Evolutionary conservation across 1,284 basidiomycete genomes (phyloP).

Genomic region (Fistulinella cinereoalba): DNA sequence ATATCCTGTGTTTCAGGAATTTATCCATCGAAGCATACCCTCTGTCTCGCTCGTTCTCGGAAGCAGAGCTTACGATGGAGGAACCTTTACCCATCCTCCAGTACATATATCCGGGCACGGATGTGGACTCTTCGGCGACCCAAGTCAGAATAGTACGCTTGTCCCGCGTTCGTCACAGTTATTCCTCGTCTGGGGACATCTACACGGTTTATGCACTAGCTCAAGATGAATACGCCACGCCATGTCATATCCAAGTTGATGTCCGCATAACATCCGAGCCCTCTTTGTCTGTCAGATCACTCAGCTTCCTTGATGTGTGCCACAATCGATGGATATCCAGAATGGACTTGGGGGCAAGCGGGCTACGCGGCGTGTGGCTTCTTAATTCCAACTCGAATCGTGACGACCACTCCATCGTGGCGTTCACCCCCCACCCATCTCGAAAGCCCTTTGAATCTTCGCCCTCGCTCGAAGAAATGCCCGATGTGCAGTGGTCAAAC

Average conservation of each 20-base stretch:
- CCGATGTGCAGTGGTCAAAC: neutral
- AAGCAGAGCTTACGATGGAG: neutral
- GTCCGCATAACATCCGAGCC: slow-evolving; percentile 19
- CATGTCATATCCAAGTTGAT: slow-evolving; percentile 39
- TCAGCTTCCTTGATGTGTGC: slow-evolving; percentile 27
- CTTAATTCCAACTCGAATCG: slow-evolving; percentile 38
- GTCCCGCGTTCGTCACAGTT: slow-evolving; percentile 25
- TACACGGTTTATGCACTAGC: slow-evolving; percentile 40
- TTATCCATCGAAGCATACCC: slow-evolving; percentile 49
- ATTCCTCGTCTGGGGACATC: slow-evolving; percentile 5
- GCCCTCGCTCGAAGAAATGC: neutral
- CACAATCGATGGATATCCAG: slow-evolving; percentile 27
- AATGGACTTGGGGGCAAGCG: slow-evolving; percentile 41
- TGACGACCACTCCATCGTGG: slow-evolving; percentile 14
- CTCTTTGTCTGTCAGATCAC: slow-evolving; percentile 28
- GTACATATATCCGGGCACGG: slow-evolving; percentile 25
- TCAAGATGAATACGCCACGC: slow-evolving; percentile 46
- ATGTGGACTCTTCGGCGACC: too few species aligned
- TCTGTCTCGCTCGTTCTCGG: slow-evolving; percentile 8
- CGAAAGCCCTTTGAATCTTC: neutral
- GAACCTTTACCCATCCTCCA: slow-evolving; percentile 19
- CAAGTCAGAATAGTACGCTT: slow-evolving; percentile 32
- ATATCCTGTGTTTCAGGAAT: slow-evolving; percentile 47
- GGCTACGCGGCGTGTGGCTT: slow-evolving; percentile 46
- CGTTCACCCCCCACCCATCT: slow-evolving; percentile 9